Percentiles rank a stretch among this genome's conserved stretches.
Evolutionary conservation across 2,329 filamentous ascomycete genomes (phyloP).

Genomic region (Sporothrix phasma): DNA sequence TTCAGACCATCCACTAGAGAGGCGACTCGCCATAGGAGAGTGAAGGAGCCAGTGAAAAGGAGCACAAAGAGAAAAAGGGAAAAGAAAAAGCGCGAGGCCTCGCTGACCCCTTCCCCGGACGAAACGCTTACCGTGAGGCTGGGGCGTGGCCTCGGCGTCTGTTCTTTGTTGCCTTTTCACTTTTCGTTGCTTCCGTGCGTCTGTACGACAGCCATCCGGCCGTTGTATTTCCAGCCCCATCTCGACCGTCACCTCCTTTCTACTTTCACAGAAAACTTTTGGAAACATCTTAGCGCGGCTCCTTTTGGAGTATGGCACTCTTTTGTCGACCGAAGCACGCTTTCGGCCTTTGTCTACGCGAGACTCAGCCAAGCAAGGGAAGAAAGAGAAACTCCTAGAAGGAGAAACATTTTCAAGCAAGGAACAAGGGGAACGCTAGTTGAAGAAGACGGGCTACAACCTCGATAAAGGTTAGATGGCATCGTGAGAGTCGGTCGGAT

Average conservation of each 20-base stretch:
- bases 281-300: constrained; percentile 12
- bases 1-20: constrained; percentile 5
- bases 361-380: constrained; percentile 12
- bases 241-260: background rate
- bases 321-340: background rate
- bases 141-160: background rate
- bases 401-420: constrained; percentile 9
- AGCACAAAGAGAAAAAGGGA: constrained; percentile 19
- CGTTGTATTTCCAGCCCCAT: background rate
- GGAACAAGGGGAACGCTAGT: background rate
- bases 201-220: background rate
- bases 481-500: background rate
- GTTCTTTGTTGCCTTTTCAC: background rate
- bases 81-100: constrained; percentile 12
- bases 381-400: constrained; percentile 20
- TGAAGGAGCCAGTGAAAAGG: constrained; percentile 23
- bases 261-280: constrained; percentile 1
- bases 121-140: background rate
- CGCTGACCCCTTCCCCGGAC: background rate
- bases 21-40: background rate
- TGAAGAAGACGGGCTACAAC: background rate
- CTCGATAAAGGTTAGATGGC: background rate
- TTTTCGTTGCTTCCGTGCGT: background rate
- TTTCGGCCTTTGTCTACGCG: background rate
- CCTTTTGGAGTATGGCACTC: background rate